A percentile compares a stretch with the other conserved stretches of the same genome.
phyloP scores from a whole-genome alignment of 352 stramenopile species.

The Globisporangium solare region DNA sequence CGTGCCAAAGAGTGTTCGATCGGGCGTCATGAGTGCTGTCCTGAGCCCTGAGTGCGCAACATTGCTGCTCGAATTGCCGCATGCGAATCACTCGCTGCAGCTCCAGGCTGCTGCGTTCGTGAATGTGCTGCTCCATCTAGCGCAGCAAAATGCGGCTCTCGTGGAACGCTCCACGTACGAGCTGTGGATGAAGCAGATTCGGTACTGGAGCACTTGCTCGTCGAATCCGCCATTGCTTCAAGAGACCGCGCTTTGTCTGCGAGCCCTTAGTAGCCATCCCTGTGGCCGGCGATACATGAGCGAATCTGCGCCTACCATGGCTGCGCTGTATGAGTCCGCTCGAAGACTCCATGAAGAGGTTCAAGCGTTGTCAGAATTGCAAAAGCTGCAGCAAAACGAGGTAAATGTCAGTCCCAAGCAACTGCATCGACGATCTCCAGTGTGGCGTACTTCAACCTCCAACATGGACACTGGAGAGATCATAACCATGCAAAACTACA shows the following conservation, averaged over 20 bases:
- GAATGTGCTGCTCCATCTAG: conserved; percentile 40
- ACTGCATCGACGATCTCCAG: neutral
- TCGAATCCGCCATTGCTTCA: conserved; percentile 27
- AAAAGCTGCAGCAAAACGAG: neutral
- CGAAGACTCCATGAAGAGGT: conserved; percentile 39
- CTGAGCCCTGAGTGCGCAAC: conserved; percentile 32
- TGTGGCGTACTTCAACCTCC: neutral
- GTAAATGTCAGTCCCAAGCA: neutral
- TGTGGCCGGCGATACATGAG: conserved; percentile 39
- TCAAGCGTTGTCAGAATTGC: neutral
- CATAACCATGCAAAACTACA: conserved; percentile 24
- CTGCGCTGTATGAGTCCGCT: conserved; percentile 45
- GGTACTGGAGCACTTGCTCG: conserved; percentile 25
- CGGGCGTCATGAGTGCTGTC: conserved; percentile 28
- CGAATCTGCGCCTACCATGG: conserved; percentile 44
- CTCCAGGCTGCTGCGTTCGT: conserved; percentile 39
- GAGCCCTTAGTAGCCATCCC: conserved; percentile 47
- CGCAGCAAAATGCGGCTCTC: conserved; percentile 26
- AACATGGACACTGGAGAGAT: neutral
- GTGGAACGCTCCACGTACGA: conserved; percentile 43
- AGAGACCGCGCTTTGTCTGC: conserved; percentile 39
- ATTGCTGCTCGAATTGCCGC: conserved; percentile 38
- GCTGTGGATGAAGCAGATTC: conserved; percentile 61
- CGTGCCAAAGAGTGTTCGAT: conserved; percentile 13
- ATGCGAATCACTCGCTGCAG: conserved; percentile 27